Conservation (phyloP, 192 early-diverging fungal genomes). For the Mortierella hygrophila region DNA sequence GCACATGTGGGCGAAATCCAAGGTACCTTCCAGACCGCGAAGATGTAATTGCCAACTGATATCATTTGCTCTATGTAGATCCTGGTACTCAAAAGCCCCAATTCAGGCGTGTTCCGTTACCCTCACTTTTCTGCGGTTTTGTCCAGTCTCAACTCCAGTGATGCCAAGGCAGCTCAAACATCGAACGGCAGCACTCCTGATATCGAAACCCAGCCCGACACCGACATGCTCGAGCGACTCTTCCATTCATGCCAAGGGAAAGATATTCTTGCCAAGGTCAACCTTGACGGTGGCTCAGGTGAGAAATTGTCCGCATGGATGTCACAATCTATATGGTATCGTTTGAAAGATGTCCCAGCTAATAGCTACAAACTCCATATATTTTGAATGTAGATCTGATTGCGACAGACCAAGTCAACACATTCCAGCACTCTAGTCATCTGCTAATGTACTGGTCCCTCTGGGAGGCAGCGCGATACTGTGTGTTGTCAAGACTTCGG, state of each 20-base stretch:
- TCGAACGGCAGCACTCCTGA: slow-evolving; percentile 1
- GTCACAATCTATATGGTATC: background rate
- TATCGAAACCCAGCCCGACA: background rate
- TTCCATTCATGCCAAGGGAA: slow-evolving; percentile 71
- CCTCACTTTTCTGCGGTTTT: slow-evolving; percentile 75
- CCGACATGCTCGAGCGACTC: slow-evolving; percentile 63
- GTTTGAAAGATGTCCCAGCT: background rate
- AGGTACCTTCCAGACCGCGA: background rate
- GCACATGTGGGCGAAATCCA: background rate
- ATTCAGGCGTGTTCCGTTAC: slow-evolving; percentile 73
- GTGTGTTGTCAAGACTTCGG: slow-evolving; percentile 76
- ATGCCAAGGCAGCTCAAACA: slow-evolving; percentile 25
- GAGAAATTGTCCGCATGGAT: background rate
- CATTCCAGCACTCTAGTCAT: slow-evolving; percentile 56
- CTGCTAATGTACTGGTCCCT: slow-evolving; percentile 76
- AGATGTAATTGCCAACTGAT: background rate
- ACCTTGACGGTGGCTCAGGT: slow-evolving; percentile 41
- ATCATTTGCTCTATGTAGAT: slow-evolving; percentile 17
- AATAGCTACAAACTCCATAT: background rate
- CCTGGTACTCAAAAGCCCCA: slow-evolving; percentile 55
- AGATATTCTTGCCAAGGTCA: slow-evolving; percentile 38
- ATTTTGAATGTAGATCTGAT: slow-evolving; percentile 17
- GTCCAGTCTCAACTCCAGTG: slow-evolving; percentile 47
- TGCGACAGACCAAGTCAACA: slow-evolving; percentile 24
- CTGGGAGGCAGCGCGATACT: slow-evolving; percentile 83